Base-by-base conservation (phyloP, 2,329 filamentous ascomycete species). In the Clarireedia paspali region DNA sequence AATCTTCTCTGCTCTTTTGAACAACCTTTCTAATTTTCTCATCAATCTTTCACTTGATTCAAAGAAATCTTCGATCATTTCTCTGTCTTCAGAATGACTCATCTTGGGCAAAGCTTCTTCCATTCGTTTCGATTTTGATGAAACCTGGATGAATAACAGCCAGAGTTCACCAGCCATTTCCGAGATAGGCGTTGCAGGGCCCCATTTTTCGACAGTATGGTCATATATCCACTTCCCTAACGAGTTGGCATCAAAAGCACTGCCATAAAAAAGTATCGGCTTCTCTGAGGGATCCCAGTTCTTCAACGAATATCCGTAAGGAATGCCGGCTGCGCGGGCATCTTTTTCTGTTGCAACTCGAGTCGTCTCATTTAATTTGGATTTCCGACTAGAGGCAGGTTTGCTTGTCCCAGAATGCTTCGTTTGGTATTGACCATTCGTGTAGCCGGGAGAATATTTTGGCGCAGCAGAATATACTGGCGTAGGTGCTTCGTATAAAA, bases 201-300 rank as follows among this genome's bases (percentile, higher is more conserved):
- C 89, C 64, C 94, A 85, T 70, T 87, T 85, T 75, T 89, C 95
- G 61, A 96, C 89, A 20, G 94, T 96, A 94, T 94, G 97, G 78
- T 97, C 94, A 73, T 96, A 99, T 68, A 99, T 95, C 94, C 94
- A 99, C 75, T 96, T 96, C 68, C 94, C 94, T 27, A 97, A 80
- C 26, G 89, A 95, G 80, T 96, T 96, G 68, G 92, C 89, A 70
- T 97, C 94, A 68, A 97, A 97, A 56, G 97, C 94, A 69, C 89
- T 95, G 51, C 94, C 94, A 20, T 97, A 80, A 24, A 97, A 81
- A 69, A 96, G 85, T 70, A 97, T 96, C 52, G 94, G 94, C 64
- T 91, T 84, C 76, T 97, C 92, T 27, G 83, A 85, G 0, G 92
- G 92, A 70, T 97, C 94, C 94, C 94, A 97, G 76, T 97, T 95